Evolutionary conservation across 1,139 yeast species (phyloP).

Genomic region (Suhomyces wounanorum): DNA sequence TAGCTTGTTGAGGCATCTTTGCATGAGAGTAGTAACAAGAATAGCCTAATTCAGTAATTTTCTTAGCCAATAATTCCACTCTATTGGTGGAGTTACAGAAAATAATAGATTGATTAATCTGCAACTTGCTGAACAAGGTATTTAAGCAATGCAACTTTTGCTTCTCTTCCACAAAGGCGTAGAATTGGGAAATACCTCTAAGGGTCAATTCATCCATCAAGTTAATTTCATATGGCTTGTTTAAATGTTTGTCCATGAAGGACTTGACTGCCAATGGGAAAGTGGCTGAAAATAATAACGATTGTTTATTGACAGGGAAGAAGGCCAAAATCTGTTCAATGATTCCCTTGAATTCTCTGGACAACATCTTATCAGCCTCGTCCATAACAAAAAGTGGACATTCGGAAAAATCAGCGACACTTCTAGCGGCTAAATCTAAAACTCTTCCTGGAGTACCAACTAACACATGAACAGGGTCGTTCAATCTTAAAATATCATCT

Average conservation of each 20-base stretch:
- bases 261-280: slow-evolving; percentile 93
- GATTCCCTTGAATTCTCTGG: slow-evolving; percentile 85
- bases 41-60: slow-evolving; percentile 93
- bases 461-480: slow-evolving; percentile 87
- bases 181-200: slow-evolving; percentile 94
- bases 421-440: slow-evolving; percentile 87
- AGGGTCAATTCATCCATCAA: slow-evolving; percentile 96
- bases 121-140: slow-evolving; percentile 89
- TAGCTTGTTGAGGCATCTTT: slow-evolving; percentile 94
- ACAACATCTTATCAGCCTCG: slow-evolving; percentile 96
- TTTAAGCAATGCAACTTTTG: slow-evolving; percentile 95
- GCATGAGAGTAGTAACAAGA: slow-evolving; percentile 98
- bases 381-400: slow-evolving; percentile 95
- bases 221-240: slow-evolving; percentile 92
- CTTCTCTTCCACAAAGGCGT: slow-evolving; percentile 95
- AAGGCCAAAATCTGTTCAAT: slow-evolving; percentile 85
- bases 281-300: slow-evolving; percentile 89
- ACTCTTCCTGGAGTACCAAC: slow-evolving; percentile 98
- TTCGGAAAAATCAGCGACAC: slow-evolving; percentile 81
- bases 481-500: slow-evolving; percentile 91
- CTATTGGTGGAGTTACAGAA: slow-evolving; percentile 96
- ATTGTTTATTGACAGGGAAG: slow-evolving; percentile 81
- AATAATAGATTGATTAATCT: slow-evolving; percentile 93
- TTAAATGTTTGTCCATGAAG: slow-evolving; percentile 89
- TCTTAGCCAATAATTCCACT: slow-evolving; percentile 92